phyloP scores from a whole-genome alignment of 2,329 filamentous ascomycete species.

The Elsinoe arachidis region DNA sequence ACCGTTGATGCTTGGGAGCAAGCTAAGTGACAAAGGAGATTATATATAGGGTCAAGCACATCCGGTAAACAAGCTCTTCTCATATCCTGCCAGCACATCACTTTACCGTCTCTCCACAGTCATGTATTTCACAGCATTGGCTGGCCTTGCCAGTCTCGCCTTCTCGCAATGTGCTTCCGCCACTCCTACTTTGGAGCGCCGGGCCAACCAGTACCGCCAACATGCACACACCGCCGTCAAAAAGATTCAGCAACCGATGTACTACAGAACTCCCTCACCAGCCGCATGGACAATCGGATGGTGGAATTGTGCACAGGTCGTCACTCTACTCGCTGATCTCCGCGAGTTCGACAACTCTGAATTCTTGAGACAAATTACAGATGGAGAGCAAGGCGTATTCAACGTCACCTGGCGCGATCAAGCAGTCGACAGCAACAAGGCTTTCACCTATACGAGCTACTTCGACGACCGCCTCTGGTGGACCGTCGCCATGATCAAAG shows the following conservation, averaged over 20 bases:
- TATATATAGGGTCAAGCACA: no score
- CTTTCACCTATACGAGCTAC: slow-evolving; percentile 25
- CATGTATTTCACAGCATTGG: background rate
- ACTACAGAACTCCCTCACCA: slow-evolving; percentile 13
- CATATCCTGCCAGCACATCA: background rate
- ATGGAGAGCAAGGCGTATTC: slow-evolving; percentile 13
- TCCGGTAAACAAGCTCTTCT: no score
- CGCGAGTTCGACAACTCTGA: slow-evolving; percentile 9
- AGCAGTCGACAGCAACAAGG: background rate
- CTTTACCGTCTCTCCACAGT: no score
- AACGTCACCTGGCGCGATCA: slow-evolving; percentile 1
- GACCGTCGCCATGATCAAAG: slow-evolving; percentile 46
- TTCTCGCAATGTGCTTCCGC: background rate
- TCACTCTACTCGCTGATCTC: slow-evolving; percentile 15
- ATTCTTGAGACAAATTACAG: slow-evolving; percentile 12
- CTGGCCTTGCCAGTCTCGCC: background rate
- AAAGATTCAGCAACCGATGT: slow-evolving; percentile 5
- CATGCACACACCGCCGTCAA: slow-evolving; percentile 13
- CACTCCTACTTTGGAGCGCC: background rate
- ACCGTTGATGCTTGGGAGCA: no score
- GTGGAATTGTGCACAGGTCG: slow-evolving; percentile 15
- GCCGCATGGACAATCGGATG: slow-evolving; percentile 12
- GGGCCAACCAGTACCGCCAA: background rate
- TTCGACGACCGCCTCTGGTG: slow-evolving; percentile 50
- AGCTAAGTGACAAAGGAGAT: no score